Evolutionary conservation across 2,329 filamentous ascomycete species (phyloP), one percentile per base, ranked within the genome.

Genomic region (Cadophora gregata): DNA sequence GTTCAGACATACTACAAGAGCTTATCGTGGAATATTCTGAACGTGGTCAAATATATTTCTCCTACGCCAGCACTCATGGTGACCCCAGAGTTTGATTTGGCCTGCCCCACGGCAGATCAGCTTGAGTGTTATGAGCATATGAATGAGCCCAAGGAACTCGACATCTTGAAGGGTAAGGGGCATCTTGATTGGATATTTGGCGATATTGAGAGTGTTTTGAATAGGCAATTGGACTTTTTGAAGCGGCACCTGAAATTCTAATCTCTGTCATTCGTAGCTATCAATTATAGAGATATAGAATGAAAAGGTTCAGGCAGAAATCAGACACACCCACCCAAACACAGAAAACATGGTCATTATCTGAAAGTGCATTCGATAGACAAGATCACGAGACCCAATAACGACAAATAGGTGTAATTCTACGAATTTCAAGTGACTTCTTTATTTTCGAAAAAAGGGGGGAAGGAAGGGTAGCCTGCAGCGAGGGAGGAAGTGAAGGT

Each of bases 221-320:
- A 42, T 14, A 42, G 38, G 38, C 38, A 42, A 19, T 19, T 42
- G 19, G 38, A 42, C 38, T 42, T 42, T 42, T 42, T 42, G 38
- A 42, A 42, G 38, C 38, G 38, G 38, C 38, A 19, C 38, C 14
- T 42, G 38, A 19, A 14, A 42, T 42, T 42, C 12, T 70, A 29
- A 53, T n/a, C n/a, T n/a, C n/a, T n/a, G n/a, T n/a, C n/a, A n/a
- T n/a, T n/a, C n/a, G n/a, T n/a, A n/a, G n/a, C n/a, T n/a, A n/a
- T n/a, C n/a, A n/a, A n/a, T n/a, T n/a, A n/a, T n/a, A n/a, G n/a
- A n/a, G n/a, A n/a, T n/a, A n/a, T n/a, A n/a, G n/a, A n/a, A n/a
- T n/a, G n/a, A n/a, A n/a, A n/a, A n/a, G n/a, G n/a, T n/a, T n/a
- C n/a, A n/a, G n/a, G n/a, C n/a, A n/a, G n/a, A n/a, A n/a, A n/a